Base-by-base conservation (phyloP, 345 rosid genomes). In the Linum lewisii region DNA sequence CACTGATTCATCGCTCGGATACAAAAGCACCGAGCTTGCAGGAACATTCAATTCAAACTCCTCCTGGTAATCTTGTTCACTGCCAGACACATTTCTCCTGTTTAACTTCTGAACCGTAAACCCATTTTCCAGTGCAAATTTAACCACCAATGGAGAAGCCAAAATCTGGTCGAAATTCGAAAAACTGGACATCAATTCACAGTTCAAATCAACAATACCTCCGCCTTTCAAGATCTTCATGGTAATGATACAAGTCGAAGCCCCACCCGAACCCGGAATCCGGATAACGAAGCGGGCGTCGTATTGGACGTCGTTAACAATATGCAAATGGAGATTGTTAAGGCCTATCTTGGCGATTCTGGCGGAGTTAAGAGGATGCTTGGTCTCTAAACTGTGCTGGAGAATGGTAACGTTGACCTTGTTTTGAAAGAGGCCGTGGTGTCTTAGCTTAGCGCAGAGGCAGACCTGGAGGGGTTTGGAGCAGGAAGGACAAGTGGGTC, bases 341-440 rank as follows among this genome's bases (percentile, higher is more conserved):
- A 91, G 82, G 55, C 96, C 98, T 52, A 86, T 59, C 62, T 62
- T 91, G 32, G 84, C 89, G 59, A 91, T 86, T 44, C 88, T 74
- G 47, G 86, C 63, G 49, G 92, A 84, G 72, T 91, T 91, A 63
- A 91, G 85, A 0, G 88, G 90, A 72, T 91, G 92, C 14, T 81
- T 88, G 20, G 61, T 77, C 77, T 91, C 96, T 61, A 78, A 76
- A 56, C 80, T 78, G 60, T 91, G 92, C 62, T 91, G 96, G 54
- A 91, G 96, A 21, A 91, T 79, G 67, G 87, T 84, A 26, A 91
- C 69, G 63, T 72, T 75, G n/a, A 86, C 85, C 65, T 81, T 73
- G 61, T 82, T 88, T 10, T 87, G n/a, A n/a, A n/a, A 86, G 10
- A 84, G 69, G 51, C 71, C 65, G 24, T 77, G 78, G 57, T 64